phyloP scores from a whole-genome alignment of 768 basidiomycete species.

The Asterophora lycoperdoides region DNA sequence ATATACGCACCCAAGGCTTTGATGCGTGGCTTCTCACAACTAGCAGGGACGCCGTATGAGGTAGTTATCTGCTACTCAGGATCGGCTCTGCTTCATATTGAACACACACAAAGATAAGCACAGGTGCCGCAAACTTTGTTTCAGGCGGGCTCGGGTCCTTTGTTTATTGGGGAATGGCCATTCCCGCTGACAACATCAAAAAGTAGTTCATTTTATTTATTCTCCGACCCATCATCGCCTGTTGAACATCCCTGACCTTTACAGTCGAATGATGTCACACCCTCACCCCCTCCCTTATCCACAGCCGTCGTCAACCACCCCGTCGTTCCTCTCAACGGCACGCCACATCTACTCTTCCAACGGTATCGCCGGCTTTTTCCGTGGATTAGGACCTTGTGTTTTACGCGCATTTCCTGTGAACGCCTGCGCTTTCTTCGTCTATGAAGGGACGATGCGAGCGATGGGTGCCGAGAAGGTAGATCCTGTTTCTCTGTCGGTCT shows the following conservation, averaged over 20 bases:
- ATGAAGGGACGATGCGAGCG: slow-evolving; percentile 65
- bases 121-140: slow-evolving; percentile 57
- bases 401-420: slow-evolving; percentile 77
- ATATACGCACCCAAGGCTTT: slow-evolving; percentile 36
- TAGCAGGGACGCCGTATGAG: slow-evolving; percentile 59
- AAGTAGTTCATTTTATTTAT: slow-evolving; percentile 45
- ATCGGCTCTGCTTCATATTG: neutral
- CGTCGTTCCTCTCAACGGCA: slow-evolving; percentile 46
- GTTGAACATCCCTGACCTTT: slow-evolving; percentile 12
- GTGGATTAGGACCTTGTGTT: slow-evolving; percentile 64
- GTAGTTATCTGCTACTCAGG: slow-evolving; percentile 42
- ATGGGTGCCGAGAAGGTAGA: slow-evolving; percentile 63
- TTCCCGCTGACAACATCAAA: slow-evolving; percentile 79
- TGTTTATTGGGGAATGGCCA: slow-evolving; percentile 63
- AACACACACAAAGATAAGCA: slow-evolving; percentile 44
- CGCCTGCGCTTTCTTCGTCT: slow-evolving; percentile 74
- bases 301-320: slow-evolving; percentile 21
- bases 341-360: slow-evolving; percentile 49
- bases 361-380: slow-evolving; percentile 54
- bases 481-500: slow-evolving; percentile 9
- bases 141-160: slow-evolving; percentile 63
- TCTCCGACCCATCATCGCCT: slow-evolving; percentile 3
- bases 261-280: slow-evolving; percentile 62
- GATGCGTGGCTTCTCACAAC: slow-evolving; percentile 53
- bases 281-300: slow-evolving; percentile 45